These are phyloP conservation scores for Sporothrix brunneoviolacea DNA, from an alignment of 2,329 filamentous ascomycete genomes.

Conservation along the genomic window DNA sequence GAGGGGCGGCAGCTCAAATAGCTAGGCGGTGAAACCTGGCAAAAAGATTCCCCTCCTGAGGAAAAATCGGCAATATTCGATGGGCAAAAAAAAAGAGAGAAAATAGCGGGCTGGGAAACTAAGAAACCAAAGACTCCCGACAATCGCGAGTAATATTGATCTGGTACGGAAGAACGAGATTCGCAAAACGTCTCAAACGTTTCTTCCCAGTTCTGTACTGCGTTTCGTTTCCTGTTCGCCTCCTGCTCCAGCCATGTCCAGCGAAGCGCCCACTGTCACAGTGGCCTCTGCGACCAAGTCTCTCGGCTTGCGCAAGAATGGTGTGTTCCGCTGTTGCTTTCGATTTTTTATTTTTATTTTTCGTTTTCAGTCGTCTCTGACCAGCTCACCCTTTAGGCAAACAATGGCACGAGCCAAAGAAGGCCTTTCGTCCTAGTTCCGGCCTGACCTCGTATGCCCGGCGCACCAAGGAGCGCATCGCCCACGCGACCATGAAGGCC, in stretches of 20 bases:
- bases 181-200: no score
- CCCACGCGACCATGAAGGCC: slow-evolving; percentile 72
- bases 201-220: no score
- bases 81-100: not conserved
- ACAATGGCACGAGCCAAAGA: slow-evolving; percentile 82
- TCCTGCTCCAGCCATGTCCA: slow-evolving; percentile 36
- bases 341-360: not conserved
- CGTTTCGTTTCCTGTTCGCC: no score
- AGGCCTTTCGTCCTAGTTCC: slow-evolving; percentile 74
- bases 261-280: slow-evolving; percentile 27
- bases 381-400: slow-evolving; percentile 56
- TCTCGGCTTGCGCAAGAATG: slow-evolving; percentile 75
- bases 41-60: not conserved
- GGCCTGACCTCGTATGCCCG: slow-evolving; percentile 75
- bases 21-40: not conserved
- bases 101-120: not conserved
- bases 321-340: slow-evolving; percentile 40
- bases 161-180: no score
- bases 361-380: not conserved
- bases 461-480: slow-evolving; percentile 62
- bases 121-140: not conserved
- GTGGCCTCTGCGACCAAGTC: slow-evolving; percentile 31
- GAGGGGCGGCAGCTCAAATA: slow-evolving; percentile 3
- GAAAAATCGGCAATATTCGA: slow-evolving; percentile 9
- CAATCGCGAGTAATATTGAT: no score